phyloP scores from a whole-genome alignment of 345 rosid species.

The Viola odorata region DNA sequence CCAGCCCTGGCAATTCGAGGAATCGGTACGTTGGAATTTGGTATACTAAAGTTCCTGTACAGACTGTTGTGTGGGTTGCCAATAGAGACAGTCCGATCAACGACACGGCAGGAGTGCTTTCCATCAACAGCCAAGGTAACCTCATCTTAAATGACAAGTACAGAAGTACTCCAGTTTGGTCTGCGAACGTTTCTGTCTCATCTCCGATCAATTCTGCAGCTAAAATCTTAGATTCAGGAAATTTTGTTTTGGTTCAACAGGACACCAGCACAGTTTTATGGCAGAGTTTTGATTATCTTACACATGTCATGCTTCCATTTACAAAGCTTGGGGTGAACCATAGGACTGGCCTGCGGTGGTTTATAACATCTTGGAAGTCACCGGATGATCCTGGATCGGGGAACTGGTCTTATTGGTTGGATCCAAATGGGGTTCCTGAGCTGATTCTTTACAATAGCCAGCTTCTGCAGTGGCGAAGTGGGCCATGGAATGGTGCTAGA shows the following conservation, averaged over 20 bases:
- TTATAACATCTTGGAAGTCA: neutral
- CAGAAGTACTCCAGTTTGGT: neutral
- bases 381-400: neutral
- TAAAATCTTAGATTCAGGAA: neutral
- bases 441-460: neutral
- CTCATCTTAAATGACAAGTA: neutral
- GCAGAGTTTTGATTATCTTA: neutral
- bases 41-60: neutral
- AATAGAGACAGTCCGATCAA: conserved; percentile 11
- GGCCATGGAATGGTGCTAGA: neutral
- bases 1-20: neutral
- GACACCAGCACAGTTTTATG: neutral
- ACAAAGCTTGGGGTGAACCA: neutral
- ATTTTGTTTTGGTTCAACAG: neutral
- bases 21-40: neutral
- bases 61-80: conserved; percentile 1
- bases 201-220: neutral
- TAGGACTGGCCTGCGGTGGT: neutral
- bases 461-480: neutral
- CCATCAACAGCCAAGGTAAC: neutral
- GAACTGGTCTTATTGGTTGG: neutral
- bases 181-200: neutral
- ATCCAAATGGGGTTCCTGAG: neutral
- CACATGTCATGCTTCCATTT: neutral
- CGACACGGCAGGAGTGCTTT: conserved; percentile 2